Percentiles rank a stretch among this genome's conserved stretches.
phyloP scores from a whole-genome alignment of 345 rosid species.

The Hirschfeldia incana region DNA sequence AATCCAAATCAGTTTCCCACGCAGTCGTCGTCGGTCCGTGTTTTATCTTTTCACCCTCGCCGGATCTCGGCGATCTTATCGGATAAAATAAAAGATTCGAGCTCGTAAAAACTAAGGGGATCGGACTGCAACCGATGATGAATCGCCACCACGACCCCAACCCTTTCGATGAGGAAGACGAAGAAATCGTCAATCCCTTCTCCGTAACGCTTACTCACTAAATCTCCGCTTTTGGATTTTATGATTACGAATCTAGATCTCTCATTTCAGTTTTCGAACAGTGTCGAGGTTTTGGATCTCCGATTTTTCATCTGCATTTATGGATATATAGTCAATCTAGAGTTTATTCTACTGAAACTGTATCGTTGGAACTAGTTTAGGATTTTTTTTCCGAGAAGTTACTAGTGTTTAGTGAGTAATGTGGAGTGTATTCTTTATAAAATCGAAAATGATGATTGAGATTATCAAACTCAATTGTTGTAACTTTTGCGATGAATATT shows the following conservation, averaged over 20 bases:
- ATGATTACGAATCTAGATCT: constrained; percentile 10
- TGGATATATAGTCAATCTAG: too few species aligned
- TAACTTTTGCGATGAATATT: not conserved
- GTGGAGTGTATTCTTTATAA: too few species aligned
- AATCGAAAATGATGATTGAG: not conserved
- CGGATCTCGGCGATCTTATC: not conserved
- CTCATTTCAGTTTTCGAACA: not conserved
- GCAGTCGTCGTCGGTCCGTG: not conserved
- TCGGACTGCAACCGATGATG: constrained; percentile 48
- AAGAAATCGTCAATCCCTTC: constrained; percentile 87
- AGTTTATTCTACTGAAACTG: not conserved
- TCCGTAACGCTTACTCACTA: constrained; percentile 52
- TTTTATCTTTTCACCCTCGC: not conserved
- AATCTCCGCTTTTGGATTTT: constrained; percentile 33
- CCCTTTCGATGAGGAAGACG: constrained; percentile 76
- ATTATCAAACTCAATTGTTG: not conserved
- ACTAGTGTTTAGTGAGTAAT: not conserved
- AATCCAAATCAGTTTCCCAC: constrained; percentile 1
- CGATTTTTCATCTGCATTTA: not conserved
- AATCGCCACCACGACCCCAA: constrained; percentile 88
- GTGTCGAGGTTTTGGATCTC: constrained; percentile 23
- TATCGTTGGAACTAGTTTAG: constrained; percentile 9
- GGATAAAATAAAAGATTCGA: not conserved
- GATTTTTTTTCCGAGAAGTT: too few species aligned
- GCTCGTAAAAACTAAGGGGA: constrained; percentile 20